A percentile compares a stretch with the other conserved stretches of the same genome.
Evolutionary conservation across 1,284 basidiomycete genomes (phyloP).

Genomic region (Cutaneotrichosporon sp.): DNA sequence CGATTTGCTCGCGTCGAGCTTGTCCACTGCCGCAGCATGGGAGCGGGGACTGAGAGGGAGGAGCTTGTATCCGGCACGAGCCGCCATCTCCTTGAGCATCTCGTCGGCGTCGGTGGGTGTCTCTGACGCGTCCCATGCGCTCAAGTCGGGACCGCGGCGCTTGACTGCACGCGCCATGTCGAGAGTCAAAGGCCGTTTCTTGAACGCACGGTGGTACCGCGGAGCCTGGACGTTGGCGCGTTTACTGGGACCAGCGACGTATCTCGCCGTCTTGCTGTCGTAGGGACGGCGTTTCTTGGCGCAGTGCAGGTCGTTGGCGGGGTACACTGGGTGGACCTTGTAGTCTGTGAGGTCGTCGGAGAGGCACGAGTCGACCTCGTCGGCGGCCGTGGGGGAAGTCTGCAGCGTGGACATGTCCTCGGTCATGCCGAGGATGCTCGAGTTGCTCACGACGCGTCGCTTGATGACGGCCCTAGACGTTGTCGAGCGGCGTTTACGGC

Average conservation of each 20-base stretch:
- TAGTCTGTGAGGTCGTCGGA: too few relatives aligned
- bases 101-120: neutral
- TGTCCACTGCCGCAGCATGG: neutral
- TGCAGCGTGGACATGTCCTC: too few relatives aligned
- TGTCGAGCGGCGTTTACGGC: neutral
- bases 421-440: too few relatives aligned
- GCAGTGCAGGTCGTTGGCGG: too few relatives aligned
- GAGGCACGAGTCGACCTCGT: too few relatives aligned
- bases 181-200: neutral
- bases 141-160: neutral
- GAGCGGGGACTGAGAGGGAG: neutral
- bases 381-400: too few relatives aligned
- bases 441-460: neutral
- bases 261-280: neutral
- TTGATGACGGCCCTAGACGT: neutral
- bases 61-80: neutral
- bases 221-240: neutral
- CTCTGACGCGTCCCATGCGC: neutral
- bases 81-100: neutral
- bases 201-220: neutral
- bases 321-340: too few relatives aligned
- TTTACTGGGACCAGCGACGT: neutral
- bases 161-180: neutral
- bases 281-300: too few relatives aligned
- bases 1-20: neutral